These are phyloP conservation scores for Ambrosia artemisiifolia DNA, from an alignment of 129 eudicot species.

Conservation along the genomic window DNA sequence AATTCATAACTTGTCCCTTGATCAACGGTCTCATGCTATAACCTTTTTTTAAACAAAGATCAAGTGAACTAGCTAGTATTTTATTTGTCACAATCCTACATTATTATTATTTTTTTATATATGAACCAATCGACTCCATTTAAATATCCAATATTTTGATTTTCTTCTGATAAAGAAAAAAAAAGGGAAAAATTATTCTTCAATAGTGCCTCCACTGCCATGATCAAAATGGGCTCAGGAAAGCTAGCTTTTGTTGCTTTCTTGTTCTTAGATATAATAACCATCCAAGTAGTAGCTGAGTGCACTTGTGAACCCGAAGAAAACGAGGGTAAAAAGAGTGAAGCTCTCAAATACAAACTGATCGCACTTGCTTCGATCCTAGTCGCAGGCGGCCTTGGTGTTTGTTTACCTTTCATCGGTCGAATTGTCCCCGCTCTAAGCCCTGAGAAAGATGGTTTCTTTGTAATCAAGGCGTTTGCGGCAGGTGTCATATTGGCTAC, in stretches of 20 bases:
- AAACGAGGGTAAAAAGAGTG: constrained; percentile 25
- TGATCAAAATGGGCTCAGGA: constrained; percentile 4
- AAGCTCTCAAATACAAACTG: constrained; percentile 39
- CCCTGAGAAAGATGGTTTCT: constrained; percentile 41
- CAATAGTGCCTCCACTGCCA: not conserved
- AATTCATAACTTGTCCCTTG: no score
- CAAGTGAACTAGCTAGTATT: not conserved
- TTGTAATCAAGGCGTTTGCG: constrained; percentile 43
- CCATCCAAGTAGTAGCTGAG: constrained; percentile 13
- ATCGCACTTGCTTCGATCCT: constrained; percentile 41
- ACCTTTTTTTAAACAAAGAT: no score
- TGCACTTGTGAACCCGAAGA: constrained; percentile 39
- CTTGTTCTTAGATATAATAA: not conserved
- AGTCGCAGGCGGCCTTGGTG: constrained; percentile 35
- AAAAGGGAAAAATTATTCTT: not conserved
- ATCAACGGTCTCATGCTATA: no score
- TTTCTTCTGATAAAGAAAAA: not conserved
- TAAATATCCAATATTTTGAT: not conserved
- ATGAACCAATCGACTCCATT: not conserved
- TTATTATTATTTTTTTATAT: not conserved
- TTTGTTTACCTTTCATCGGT: constrained; percentile 36
- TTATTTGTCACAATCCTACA: not conserved
- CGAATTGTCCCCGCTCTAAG: constrained; percentile 23
- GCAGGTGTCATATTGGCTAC: constrained; percentile 57
- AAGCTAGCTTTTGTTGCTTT: constrained; percentile 19